Conservation (phyloP, 768 basidiomycete genomes). For the Udeniomyces megalosporus region DNA sequence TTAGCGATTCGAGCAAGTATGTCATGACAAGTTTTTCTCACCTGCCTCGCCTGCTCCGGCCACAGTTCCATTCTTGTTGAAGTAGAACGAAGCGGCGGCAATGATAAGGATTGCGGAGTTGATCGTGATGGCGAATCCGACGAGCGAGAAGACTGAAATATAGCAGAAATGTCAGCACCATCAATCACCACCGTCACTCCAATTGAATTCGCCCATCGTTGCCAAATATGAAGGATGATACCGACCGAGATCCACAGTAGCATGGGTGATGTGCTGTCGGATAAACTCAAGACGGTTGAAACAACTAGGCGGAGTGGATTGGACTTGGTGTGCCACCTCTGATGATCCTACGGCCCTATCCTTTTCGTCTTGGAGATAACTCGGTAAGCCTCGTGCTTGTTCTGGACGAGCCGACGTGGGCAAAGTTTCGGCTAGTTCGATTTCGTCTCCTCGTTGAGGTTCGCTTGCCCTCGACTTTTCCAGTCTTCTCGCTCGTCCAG, state of each 20-base stretch:
- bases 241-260: slow-evolving; percentile 26
- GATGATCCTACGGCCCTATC: too few species aligned
- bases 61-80: background rate
- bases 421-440: background rate
- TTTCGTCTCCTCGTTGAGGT: background rate
- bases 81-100: background rate
- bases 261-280: slow-evolving; percentile 26
- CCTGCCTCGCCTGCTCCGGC: background rate
- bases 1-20: background rate
- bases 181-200: background rate
- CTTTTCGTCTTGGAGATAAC: too few species aligned
- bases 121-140: slow-evolving; percentile 74
- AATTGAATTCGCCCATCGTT: background rate
- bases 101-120: slow-evolving; percentile 39
- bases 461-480: too few species aligned
- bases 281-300: slow-evolving; percentile 29
- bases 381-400: too few species aligned
- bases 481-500: background rate
- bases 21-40: background rate
- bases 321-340: too few species aligned
- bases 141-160: slow-evolving; percentile 35
- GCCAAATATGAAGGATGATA: background rate
- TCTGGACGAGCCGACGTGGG: too few species aligned
- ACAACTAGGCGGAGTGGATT: background rate
- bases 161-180: background rate